Conservation (phyloP, 2,329 filamentous ascomycete genomes). For the Alternaria solani region DNA sequence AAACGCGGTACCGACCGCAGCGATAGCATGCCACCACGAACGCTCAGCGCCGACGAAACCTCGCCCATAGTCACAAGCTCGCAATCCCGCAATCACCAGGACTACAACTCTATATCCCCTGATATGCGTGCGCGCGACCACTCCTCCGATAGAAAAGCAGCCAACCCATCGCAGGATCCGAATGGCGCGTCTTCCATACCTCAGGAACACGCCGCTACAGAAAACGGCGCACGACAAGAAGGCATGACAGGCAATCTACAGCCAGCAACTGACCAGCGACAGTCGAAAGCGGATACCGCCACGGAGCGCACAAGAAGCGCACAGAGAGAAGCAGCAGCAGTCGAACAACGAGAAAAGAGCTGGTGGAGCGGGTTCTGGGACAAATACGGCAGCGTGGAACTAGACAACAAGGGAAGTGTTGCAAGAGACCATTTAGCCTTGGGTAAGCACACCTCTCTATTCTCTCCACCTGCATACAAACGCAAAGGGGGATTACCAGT, state of each 20-base stretch:
- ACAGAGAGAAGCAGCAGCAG: constrained; percentile 32
- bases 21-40: constrained; percentile 2
- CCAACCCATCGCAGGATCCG: neutral
- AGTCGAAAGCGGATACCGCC: neutral
- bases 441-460: constrained; percentile 57
- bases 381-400: constrained; percentile 72
- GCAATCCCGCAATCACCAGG: neutral
- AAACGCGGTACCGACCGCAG: constrained; percentile 19
- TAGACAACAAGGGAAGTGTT: constrained; percentile 87
- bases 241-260: neutral
- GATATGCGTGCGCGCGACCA: constrained; percentile 8
- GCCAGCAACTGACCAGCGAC: constrained; percentile 6
- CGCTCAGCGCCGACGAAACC: constrained; percentile 38
- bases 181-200: neutral
- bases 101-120: constrained; percentile 38
- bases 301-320: constrained; percentile 21
- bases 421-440: constrained; percentile 83
- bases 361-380: constrained; percentile 66
- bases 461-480: neutral
- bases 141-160: neutral
- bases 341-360: constrained; percentile 34
- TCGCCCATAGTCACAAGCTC: constrained; percentile 34
- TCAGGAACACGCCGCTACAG: neutral
- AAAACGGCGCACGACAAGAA: constrained; percentile 3
- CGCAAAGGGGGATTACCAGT: neutral